Base-by-base conservation (phyloP, 2,329 filamentous ascomycete genomes). In the Aspergillus sp. region DNA sequence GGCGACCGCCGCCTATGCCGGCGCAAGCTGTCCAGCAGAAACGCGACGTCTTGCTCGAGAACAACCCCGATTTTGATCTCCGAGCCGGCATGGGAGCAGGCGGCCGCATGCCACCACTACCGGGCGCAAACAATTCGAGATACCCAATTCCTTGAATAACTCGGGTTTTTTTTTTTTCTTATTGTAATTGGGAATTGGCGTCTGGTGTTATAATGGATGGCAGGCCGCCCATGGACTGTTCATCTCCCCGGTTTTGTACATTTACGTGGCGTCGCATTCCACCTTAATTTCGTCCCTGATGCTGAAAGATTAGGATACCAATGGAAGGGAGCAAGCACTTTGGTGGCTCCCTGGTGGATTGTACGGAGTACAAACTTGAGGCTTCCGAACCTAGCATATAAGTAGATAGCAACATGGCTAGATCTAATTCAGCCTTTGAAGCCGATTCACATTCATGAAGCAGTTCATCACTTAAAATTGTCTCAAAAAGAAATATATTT, bases 41-140 rank as follows among this genome's bases (percentile, higher is more conserved):
- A 59, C 86, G 88, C 64, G 90, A 96, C 64, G 82, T 92, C 50
- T 77, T 96, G 40, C 79, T 96, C 58, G 86, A 87, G 67, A 86
- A 81, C 45, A 96, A 96, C 68, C 92, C 93, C 0, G 92, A 97
- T 73, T 97, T 97, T 75, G 84, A 89, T 63, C 73, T 97, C 27
- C 88, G 87, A 1, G 76, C 57, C 12, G 66, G 61, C 23, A 60
- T 64, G 35, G 65, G 66, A 24, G 60, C 64, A 19, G 64, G 66
- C 17, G 60, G 66, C 37, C 63, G 66, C 15, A 70, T 71, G 62
- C 69, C 69, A 35, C 59, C 65, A n/a, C 56, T 69, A 50, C 61
- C 59, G 56, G 39, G 56, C 56, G 58, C 57, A 53, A 62, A 62
- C 52, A 24, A 49, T 55, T 54, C 66, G 57, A 60, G 66, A 67